Conservation (phyloP, 2,329 filamentous ascomycete genomes). For the Alternaria gaisen region DNA sequence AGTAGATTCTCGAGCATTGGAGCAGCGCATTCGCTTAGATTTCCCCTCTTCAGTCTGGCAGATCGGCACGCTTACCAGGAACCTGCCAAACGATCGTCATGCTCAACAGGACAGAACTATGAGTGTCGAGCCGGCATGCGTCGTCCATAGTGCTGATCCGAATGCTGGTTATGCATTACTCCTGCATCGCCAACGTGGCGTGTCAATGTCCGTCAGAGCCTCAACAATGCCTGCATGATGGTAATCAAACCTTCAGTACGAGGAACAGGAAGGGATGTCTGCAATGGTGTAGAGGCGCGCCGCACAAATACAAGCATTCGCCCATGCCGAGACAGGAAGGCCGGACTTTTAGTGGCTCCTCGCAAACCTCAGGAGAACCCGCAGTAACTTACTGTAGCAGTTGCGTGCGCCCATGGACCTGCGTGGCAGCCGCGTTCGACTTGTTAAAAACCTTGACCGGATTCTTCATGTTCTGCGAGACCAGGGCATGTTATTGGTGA, state of each 20-base stretch:
- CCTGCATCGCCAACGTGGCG: slow-evolving; percentile 34
- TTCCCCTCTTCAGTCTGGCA: slow-evolving; percentile 7
- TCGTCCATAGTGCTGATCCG: slow-evolving; percentile 31
- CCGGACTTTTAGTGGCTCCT: slow-evolving; percentile 25
- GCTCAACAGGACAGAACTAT: slow-evolving; percentile 23
- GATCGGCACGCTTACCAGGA: slow-evolving; percentile 15
- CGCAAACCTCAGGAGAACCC: slow-evolving; percentile 20
- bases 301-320: slow-evolving; percentile 34
- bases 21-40: slow-evolving; percentile 7
- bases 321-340: slow-evolving; percentile 26
- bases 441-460: slow-evolving; percentile 2
- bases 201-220: slow-evolving; percentile 21
- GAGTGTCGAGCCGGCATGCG: slow-evolving; percentile 15
- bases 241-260: slow-evolving; percentile 20
- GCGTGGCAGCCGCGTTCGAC: slow-evolving; percentile 22
- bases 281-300: slow-evolving; percentile 10
- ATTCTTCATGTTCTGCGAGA: slow-evolving; percentile 14
- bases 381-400: slow-evolving; percentile 11
- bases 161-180: slow-evolving; percentile 17
- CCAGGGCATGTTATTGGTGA: slow-evolving; percentile 12
- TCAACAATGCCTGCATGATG: slow-evolving; percentile 8
- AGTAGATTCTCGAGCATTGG: slow-evolving; percentile 7
- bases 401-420: slow-evolving; percentile 14
- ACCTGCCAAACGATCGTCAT: slow-evolving; percentile 20
- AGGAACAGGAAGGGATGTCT: slow-evolving; percentile 14